These are phyloP conservation scores for Fraxinus ornus DNA, from an alignment of 305 asterid species.

Conservation along the genomic window DNA sequence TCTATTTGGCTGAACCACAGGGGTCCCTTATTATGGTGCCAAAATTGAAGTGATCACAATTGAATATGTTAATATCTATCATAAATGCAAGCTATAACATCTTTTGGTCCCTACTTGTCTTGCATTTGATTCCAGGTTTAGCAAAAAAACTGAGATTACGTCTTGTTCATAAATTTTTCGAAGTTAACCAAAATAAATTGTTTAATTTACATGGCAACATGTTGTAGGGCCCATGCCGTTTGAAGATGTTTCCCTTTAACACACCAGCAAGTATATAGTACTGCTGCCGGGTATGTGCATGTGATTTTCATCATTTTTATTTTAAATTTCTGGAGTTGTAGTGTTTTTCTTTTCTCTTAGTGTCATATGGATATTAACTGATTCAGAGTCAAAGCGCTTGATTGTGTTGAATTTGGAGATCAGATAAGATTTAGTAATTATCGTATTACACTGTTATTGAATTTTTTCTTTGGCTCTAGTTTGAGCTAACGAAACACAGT, in stretches of 20 bases:
- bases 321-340: neutral
- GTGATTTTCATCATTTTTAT: neutral
- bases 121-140: conserved; percentile 1
- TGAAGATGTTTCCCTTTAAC: neutral
- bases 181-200: neutral
- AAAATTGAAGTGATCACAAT: neutral
- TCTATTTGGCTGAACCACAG: conserved; percentile 1
- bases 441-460: neutral
- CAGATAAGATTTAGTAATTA: neutral
- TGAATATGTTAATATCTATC: neutral
- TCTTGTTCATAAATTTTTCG: neutral
- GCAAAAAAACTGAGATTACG: neutral
- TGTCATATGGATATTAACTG: neutral
- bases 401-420: neutral
- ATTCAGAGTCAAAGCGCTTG: neutral
- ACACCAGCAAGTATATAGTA: neutral
- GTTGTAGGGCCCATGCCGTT: neutral
- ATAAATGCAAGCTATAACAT: neutral
- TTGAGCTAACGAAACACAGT: neutral
- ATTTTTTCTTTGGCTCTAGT: neutral
- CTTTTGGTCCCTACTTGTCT: neutral
- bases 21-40: neutral
- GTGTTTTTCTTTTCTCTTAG: neutral
- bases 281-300: neutral
- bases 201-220: neutral